Evolutionary conservation across 2,329 filamentous ascomycete genomes (phyloP).

Genomic region (Penicillium crustosum): DNA sequence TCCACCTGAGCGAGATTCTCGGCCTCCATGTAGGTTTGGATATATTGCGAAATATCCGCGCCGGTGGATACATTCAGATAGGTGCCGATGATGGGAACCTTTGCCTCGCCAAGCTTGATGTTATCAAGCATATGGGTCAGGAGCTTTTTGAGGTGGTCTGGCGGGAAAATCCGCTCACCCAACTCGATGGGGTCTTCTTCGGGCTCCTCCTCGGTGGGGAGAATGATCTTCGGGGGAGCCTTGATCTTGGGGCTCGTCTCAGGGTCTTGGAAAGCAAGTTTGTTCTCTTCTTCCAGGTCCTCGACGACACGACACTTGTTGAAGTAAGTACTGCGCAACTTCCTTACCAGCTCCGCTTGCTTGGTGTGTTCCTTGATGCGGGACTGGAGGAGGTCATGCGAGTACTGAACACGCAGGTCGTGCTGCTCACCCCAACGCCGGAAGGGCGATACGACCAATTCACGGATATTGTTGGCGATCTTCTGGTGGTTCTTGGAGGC

Average conservation of each 20-base stretch:
- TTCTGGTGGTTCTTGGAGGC: slow-evolving; percentile 88
- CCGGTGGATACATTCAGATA: slow-evolving; percentile 92
- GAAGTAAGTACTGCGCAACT: slow-evolving; percentile 93
- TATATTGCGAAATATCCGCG: slow-evolving; percentile 91
- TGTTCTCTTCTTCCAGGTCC: slow-evolving; percentile 97
- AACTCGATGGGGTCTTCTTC: slow-evolving; percentile 86
- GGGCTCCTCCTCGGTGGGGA: slow-evolving; percentile 67
- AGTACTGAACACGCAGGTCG: slow-evolving; percentile 84
- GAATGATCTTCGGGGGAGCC: slow-evolving; percentile 73
- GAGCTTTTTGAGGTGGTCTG: slow-evolving; percentile 88
- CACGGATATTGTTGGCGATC: slow-evolving; percentile 93
- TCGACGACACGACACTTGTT: slow-evolving; percentile 97
- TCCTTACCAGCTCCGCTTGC: slow-evolving; percentile 86
- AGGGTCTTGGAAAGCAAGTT: slow-evolving; percentile 92
- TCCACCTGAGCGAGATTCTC: slow-evolving; percentile 88
- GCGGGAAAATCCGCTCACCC: slow-evolving; percentile 81
- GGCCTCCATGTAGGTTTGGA: slow-evolving; percentile 82
- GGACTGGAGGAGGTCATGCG: slow-evolving; percentile 87
- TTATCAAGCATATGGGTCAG: slow-evolving; percentile 80
- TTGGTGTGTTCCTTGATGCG: slow-evolving; percentile 92
- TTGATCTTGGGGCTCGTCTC: slow-evolving; percentile 62
- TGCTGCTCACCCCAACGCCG: slow-evolving; percentile 95
- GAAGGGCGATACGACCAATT: slow-evolving; percentile 92
- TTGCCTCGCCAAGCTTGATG: slow-evolving; percentile 84
- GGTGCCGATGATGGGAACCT: slow-evolving; percentile 91